Conservation (phyloP, 2,329 filamentous ascomycete genomes). For the Phoma herbarum region DNA sequence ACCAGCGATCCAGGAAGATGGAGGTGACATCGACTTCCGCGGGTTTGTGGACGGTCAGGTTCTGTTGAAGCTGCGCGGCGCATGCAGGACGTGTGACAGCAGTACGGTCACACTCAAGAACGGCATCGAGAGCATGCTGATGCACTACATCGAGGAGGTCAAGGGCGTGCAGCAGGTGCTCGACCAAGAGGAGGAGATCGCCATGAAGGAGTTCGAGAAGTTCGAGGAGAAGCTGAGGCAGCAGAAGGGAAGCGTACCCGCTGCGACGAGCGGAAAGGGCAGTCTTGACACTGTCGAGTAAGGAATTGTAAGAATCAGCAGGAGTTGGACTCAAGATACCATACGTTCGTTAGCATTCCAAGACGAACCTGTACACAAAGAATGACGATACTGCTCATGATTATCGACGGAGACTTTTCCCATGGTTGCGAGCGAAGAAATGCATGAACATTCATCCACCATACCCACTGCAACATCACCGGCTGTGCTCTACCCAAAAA, state of each 20-base stretch:
- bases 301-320: neutral
- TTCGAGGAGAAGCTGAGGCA: slow-evolving; percentile 85
- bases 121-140: slow-evolving; percentile 97
- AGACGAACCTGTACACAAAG: neutral
- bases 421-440: too few relatives aligned
- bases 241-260: slow-evolving; percentile 64
- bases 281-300: slow-evolving; percentile 56
- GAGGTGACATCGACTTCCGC: slow-evolving; percentile 94
- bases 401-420: too few relatives aligned
- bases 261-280: slow-evolving; percentile 60
- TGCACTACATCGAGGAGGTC: slow-evolving; percentile 92
- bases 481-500: too few relatives aligned
- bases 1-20: slow-evolving; percentile 96
- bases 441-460: too few relatives aligned
- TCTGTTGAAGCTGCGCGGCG: slow-evolving; percentile 85
- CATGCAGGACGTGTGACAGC: slow-evolving; percentile 94
- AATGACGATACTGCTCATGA: too few relatives aligned
- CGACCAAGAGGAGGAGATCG: slow-evolving; percentile 90
- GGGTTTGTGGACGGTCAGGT: slow-evolving; percentile 89
- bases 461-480: too few relatives aligned
- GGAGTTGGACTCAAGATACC: neutral
- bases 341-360: neutral
- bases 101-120: slow-evolving; percentile 97
- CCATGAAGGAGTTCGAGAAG: slow-evolving; percentile 86
- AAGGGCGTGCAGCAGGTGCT: slow-evolving; percentile 90